These are phyloP conservation scores for Hysterangium stoloniferum DNA, from an alignment of 768 basidiomycete genomes.

Conservation along the genomic window DNA sequence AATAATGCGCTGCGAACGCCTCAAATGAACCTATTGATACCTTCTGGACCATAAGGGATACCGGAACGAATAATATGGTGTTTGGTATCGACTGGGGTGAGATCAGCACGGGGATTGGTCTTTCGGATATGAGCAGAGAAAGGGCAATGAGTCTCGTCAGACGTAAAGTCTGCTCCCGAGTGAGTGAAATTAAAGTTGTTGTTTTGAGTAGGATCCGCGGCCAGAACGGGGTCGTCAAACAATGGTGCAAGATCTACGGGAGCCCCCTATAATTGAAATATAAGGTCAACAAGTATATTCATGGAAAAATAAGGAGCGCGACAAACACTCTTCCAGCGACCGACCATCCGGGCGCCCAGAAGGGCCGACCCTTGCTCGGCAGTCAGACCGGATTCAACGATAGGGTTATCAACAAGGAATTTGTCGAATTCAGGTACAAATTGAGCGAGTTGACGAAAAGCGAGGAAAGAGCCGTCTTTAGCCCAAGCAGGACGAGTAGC, in stretches of 20 bases:
- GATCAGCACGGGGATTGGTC: constrained; percentile 32
- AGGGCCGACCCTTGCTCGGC: constrained; percentile 19
- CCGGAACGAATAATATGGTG: constrained; percentile 24
- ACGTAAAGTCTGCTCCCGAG: constrained; percentile 13
- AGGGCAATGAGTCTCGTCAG: constrained; percentile 26
- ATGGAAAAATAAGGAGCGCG: too few species aligned
- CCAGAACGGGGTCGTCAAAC: constrained; percentile 21
- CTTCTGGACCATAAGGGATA: constrained; percentile 31
- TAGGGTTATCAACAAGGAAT: constrained; percentile 20
- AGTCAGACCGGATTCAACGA: constrained; percentile 15
- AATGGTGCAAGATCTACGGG: constrained; percentile 22
- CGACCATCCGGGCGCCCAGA: constrained; percentile 26
- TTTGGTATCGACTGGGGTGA: constrained; percentile 13
- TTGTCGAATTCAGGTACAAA: constrained; percentile 29
- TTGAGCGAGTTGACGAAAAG: constrained; percentile 34
- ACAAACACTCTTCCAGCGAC: constrained; percentile 26
- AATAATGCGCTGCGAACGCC: constrained; percentile 32
- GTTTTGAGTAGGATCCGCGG: constrained; percentile 20
- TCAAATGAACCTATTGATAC: constrained; percentile 24
- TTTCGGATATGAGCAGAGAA: constrained; percentile 43
- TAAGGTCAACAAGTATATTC: constrained; percentile 28
- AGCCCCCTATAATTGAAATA: constrained; percentile 34
- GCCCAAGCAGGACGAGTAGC: constrained; percentile 26
- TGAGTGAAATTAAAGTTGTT: constrained; percentile 32
- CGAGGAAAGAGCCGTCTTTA: constrained; percentile 24